phyloP scores from a whole-genome alignment of 345 rosid species.

The Citrus hindsii region DNA sequence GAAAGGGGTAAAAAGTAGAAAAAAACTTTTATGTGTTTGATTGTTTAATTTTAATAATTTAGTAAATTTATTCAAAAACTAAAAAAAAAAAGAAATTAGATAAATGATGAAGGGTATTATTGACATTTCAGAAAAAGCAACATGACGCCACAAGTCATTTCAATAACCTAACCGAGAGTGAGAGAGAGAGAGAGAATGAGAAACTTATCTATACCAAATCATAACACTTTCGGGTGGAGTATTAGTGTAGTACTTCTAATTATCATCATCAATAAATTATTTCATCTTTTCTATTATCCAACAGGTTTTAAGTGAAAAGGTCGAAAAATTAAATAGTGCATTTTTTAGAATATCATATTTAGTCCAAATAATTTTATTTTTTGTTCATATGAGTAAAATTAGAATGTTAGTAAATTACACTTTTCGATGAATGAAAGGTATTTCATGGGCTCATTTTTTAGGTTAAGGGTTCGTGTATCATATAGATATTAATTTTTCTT shows the following conservation, averaged over 20 bases:
- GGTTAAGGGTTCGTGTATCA: accelerated
- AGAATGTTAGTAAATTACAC: no score
- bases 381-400: no score
- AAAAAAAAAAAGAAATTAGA: background rate
- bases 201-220: background rate
- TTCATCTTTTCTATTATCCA: background rate
- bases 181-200: background rate
- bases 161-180: background rate
- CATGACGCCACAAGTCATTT: background rate
- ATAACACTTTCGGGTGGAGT: background rate
- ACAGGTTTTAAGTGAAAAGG: background rate
- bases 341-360: no score
- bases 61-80: background rate
- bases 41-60: background rate
- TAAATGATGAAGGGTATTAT: background rate
- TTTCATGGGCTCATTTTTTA: no score
- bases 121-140: background rate
- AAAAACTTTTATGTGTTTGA: background rate
- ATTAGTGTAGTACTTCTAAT: background rate
- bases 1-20: no score
- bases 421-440: accelerated
- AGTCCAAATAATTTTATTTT: no score
- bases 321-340: background rate
- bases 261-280: background rate
- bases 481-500: no score